Evolutionary conservation across 805 yeast species (phyloP), one percentile per base, ranked within the genome.

Genomic region (Clavispora carvajalis): DNA sequence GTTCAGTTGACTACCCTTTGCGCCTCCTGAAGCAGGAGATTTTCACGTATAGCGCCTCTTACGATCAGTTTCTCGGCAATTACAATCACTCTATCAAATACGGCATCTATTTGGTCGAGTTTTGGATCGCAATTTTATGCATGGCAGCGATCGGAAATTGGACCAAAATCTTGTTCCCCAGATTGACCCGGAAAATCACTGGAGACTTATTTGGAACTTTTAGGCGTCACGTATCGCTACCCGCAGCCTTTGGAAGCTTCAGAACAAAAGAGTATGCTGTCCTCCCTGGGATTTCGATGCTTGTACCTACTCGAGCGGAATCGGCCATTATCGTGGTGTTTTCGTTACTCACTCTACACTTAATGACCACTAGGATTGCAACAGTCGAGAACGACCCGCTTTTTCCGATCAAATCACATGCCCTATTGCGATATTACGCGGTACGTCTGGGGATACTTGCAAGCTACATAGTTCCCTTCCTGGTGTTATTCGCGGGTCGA

Each of bases 341-440:
- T 24, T 19, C 38, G 5, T 24, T 34, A 3, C 33, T 47, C 3
- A 36, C 38, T 15, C 12, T 34, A 5, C 28, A 17, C 26, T 36
- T 47, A 2, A 22, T 35, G 15, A 33, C 35, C 31, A 6, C 9
- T 19, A 33, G 44, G 4, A 49, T 51, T n/a, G 45, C 39, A 10
- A 45, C 29, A 17, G 47, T 43, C 7, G 43, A 36, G 2, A 40
- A 43, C 8, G 54, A 50, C 16, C 52, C 53, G 1, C 34, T 51
- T 7, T 51, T 44, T 19, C 39, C 34, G 5, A 28, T 17, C n/a
- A 63, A 59, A 26, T 39, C 52, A 38, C 47, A 49, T 24, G 73
- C 74, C 10, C 53, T 68, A 48, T 49, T 65, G 49, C 57, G 66
- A 28, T 55, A 46, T 39, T 71, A 67, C 39, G 78, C 74, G 26